These are phyloP conservation scores for Leccinum longicurvipes DNA, from an alignment of 768 basidiomycete species.

Conservation along the genomic window DNA sequence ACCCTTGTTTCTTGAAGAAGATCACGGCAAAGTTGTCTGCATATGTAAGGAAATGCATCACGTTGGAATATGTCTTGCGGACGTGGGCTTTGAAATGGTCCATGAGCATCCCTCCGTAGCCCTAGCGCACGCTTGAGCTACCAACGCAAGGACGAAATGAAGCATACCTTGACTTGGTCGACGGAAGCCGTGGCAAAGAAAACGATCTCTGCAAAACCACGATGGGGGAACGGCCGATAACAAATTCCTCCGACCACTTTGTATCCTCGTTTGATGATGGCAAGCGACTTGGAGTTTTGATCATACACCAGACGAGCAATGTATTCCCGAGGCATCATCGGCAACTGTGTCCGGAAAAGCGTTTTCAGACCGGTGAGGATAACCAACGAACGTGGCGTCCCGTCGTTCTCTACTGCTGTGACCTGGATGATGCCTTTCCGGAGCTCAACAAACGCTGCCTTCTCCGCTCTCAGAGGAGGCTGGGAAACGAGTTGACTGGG, in stretches of 20 bases:
- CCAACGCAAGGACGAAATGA: neutral
- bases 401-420: constrained; percentile 81
- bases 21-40: constrained; percentile 99
- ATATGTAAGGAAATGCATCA: constrained; percentile 96
- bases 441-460: constrained; percentile 77
- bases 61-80: constrained; percentile 72
- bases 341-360: constrained; percentile 94
- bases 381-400: constrained; percentile 68
- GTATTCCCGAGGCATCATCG: constrained; percentile 99
- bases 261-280: constrained; percentile 91
- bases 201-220: constrained; percentile 96
- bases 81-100: constrained; percentile 97
- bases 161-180: constrained; percentile 90
- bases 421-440: constrained; percentile 81
- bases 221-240: constrained; percentile 91
- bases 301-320: constrained; percentile 96
- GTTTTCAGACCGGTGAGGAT: constrained; percentile 95
- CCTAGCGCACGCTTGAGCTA: constrained; percentile 45
- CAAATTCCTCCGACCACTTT: constrained; percentile 98
- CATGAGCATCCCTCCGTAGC: constrained; percentile 98
- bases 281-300: constrained; percentile 85
- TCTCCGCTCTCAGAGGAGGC: constrained; percentile 62
- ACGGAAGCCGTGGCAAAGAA: constrained; percentile 97
- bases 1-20: constrained; percentile 99
- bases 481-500: constrained; percentile 25